phyloP scores from a whole-genome alignment of 495 filamentous ascomycete species.

The Penicillium riverlandense region DNA sequence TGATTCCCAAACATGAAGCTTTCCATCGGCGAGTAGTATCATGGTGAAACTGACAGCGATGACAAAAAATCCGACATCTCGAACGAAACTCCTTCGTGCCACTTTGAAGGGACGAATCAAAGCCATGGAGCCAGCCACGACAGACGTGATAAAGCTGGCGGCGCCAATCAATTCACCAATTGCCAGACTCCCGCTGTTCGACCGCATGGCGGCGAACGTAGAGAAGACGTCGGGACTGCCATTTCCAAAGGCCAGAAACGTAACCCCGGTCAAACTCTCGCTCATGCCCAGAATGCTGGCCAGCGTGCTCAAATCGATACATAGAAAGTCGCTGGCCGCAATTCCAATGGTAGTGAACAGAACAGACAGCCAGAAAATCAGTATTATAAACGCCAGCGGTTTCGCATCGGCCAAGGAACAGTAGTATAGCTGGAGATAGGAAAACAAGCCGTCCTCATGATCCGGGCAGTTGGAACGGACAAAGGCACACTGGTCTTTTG shows the following conservation, averaged over 20 bases:
- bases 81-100: conserved; percentile 76
- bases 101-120: conserved; percentile 89
- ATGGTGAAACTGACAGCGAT: conserved; percentile 82
- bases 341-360: conserved; percentile 98
- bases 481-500: conserved; percentile 78
- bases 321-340: conserved; percentile 96
- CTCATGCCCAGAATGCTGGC: conserved; percentile 82
- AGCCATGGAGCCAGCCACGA: conserved; percentile 98
- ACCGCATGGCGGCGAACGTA: conserved; percentile 96
- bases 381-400: conserved; percentile 66
- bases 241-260: conserved; percentile 95
- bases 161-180: conserved; percentile 95
- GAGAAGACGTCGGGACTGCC: conserved; percentile 99
- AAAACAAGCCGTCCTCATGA: conserved; percentile 82
- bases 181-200: conserved; percentile 90
- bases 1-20: conserved; percentile 83
- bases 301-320: conserved; percentile 91
- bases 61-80: conserved; percentile 92
- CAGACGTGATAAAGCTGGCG: conserved; percentile 91
- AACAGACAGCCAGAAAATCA: conserved; percentile 78
- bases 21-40: conserved; percentile 78
- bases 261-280: conserved; percentile 94
- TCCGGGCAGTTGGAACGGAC: conserved; percentile 74
- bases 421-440: conserved; percentile 90
- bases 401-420: conserved; percentile 66